Base-by-base conservation (phyloP, 306 rosid genomes). In the Cotoneaster glaucophyllus region DNA sequence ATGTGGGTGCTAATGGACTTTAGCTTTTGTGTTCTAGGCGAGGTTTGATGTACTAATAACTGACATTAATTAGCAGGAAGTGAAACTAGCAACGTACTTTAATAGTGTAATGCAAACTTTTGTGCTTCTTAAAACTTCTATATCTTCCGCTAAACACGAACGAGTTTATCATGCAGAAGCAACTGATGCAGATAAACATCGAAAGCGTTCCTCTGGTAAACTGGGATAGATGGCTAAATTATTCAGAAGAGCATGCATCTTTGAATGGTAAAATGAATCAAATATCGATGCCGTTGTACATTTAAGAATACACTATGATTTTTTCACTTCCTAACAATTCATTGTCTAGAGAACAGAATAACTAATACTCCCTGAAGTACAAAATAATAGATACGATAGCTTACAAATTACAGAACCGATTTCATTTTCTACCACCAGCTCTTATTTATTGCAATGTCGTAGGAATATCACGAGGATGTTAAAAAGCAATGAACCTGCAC, bases 381-480 rank as follows among this genome's bases (percentile, higher is more conserved):
- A 59, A 52, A 74, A 64, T 48, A 80, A 79, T 74, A 85, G 74
- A 65, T 48, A 74, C 26, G 83, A 74, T 64, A 77, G 54, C 82
- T 68, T 76, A 48, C 48, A 64, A 74, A 70, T 61, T 59, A 78
- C 74, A 74, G 58, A 74, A 74, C 75, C 52, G 48, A 74, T 75
- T 53, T 32, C 63, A 45, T 58, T 71, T 52, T 78, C 81, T 80
- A 79, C 81, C 73, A 64, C 74, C 73, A 63, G 82, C 83, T 52
- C 82, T 86, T 85, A 80, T 82, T 86, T 85, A 80, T 82, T 88
- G 83, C 68, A 77, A 85, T 76, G 76, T 77, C 64, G 48, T 77
- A 81, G 74, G 73, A 80, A 83, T 81, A 72, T 77, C 81, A 78
- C 44, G 79, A 70, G 67, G 58, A 78, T 79, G 71, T 75, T 24